Base-by-base conservation (phyloP, 192 early-diverging fungal genomes). In the Spizellomyces sp. region DNA sequence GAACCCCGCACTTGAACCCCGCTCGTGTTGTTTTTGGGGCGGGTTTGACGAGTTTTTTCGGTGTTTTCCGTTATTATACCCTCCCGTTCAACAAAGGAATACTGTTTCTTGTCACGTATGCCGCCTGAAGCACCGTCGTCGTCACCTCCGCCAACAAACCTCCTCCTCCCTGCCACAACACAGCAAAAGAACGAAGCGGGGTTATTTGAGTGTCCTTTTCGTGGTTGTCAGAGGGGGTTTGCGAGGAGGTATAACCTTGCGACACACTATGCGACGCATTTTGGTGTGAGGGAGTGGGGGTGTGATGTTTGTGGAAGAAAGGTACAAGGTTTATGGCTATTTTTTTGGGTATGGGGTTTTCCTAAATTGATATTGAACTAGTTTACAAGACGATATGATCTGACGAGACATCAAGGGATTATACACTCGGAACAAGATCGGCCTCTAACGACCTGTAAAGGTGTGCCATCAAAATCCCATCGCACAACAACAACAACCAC, bases 371-470 rank as follows among this genome's bases (percentile, higher is more conserved):
- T 45, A 21, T 19, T 55, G 27, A 61, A 19, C n/a, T 46, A 70
- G 68, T 70, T 70, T 36, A 70, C 68, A 9, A 58, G 68, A 44
- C 41, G 58, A 45, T 70, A 70, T 61, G 68, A 70, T 62, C 27
- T 70, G 58, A 70, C 57, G 22, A 41, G 68, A 42, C 68, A 70
- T 48, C 68, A 70, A 43, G 68, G 68, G 12, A 70, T 70, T 22
- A 42, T 36, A n/a, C 68, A 70, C 59, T 61, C 59, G 14, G 52
- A 15, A 0, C 52, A 54, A 54, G 14, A 54, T n/a, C 52, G 17
- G 15, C 52, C 15, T 54, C 52, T 15, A 54, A 54, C 52, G 3
- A 15, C 14, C 52, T 19, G 52, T 36, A 36, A 36, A 36, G 27
- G 27, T 3, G 27, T 36, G 27, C 27, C 27, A 36, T 2, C 27